Evolutionary conservation across 1,139 yeast species (phyloP).

Genomic region (Meyerozyma sp.): DNA sequence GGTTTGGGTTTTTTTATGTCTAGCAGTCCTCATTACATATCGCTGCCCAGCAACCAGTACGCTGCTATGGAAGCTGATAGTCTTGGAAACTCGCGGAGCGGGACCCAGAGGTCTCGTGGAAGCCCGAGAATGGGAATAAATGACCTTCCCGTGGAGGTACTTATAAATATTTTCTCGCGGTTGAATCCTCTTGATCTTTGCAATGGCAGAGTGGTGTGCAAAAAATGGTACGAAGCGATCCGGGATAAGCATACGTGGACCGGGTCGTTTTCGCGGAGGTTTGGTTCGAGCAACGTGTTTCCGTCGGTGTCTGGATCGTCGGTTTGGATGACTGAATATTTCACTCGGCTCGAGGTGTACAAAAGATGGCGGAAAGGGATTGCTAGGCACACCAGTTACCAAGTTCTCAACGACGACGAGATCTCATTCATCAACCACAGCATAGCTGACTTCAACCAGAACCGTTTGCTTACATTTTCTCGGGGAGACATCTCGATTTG

Average conservation of each 20-base stretch:
- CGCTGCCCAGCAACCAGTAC: background rate
- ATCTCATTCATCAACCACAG: slow-evolving; percentile 21
- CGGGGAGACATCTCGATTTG: slow-evolving; percentile 35
- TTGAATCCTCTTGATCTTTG: slow-evolving; percentile 53
- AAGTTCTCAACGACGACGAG: slow-evolving; percentile 21
- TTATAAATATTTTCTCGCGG: slow-evolving; percentile 50
- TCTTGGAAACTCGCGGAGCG: background rate
- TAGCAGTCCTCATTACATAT: background rate
- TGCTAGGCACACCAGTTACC: slow-evolving; percentile 26
- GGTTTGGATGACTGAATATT: slow-evolving; percentile 54
- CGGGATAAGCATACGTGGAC: slow-evolving; percentile 61
- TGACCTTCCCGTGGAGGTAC: slow-evolving; percentile 53
- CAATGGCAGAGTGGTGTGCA: slow-evolving; percentile 49
- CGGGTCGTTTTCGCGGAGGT: slow-evolving; percentile 44
- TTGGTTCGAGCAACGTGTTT: slow-evolving; percentile 38
- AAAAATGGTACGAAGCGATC: slow-evolving; percentile 45
- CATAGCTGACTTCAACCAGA: slow-evolving; percentile 31
- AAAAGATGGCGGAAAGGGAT: slow-evolving; percentile 51
- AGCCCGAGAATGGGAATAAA: slow-evolving; percentile 12
- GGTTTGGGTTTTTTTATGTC: background rate
- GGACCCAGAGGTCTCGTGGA: too few species aligned
- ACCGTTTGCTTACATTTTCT: slow-evolving; percentile 32
- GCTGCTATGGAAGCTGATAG: background rate
- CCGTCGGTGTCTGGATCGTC: slow-evolving; percentile 52
- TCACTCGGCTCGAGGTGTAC: slow-evolving; percentile 36